Base-by-base conservation (phyloP, 148 eudicot species). In the Vaccinium corymbosum region DNA sequence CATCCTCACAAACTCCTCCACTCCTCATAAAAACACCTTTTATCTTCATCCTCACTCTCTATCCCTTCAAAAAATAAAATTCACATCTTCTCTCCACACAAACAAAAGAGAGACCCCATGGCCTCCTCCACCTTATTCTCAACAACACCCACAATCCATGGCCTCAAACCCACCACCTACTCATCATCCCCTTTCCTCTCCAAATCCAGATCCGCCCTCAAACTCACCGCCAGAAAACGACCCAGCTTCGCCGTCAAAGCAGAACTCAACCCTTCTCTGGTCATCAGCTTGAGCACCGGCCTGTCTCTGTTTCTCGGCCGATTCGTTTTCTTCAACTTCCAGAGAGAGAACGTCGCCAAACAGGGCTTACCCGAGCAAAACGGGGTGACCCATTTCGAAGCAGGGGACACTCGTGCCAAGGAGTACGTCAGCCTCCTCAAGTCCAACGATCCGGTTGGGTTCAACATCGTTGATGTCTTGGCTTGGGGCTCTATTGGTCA, bases 401-500 rank as follows among this genome's bases (percentile, higher is more conserved):
- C 98, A 0, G 98, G 98, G 0, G 98, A 96, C 56, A 77, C 52
- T 0, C 62, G 98, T 2, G 98, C 98, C 27, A 93, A 93, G 89
- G 98, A 94, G 89, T 96, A 93, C 76, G 94, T 96, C 2, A 96
- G 98, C 74, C 84, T 96, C 14, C 88, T 96, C 35, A 94, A 94
- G 53, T 90, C 94, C 0, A 96, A 96, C 46, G 98, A 96, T 52
- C 98, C 98, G 0, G 96, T 95, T 73, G 98, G 98, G 32, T 95
- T 95, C 70, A 94, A 95, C 85, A 92, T 95, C 55, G 98, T 94
- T 8, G 98, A 95, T 81, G 98, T 95, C 0, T 91, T 94, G 10
- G 98, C 98, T 3, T 94, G 98, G 98, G 98, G 98, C 0, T 94
- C 98, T 2, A 96, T 94, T 25, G 98, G 97, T 1, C 97, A 96